Evolutionary conservation across 2,329 filamentous ascomycete species (phyloP).

Genomic region (Epicoccum sorghinum): DNA sequence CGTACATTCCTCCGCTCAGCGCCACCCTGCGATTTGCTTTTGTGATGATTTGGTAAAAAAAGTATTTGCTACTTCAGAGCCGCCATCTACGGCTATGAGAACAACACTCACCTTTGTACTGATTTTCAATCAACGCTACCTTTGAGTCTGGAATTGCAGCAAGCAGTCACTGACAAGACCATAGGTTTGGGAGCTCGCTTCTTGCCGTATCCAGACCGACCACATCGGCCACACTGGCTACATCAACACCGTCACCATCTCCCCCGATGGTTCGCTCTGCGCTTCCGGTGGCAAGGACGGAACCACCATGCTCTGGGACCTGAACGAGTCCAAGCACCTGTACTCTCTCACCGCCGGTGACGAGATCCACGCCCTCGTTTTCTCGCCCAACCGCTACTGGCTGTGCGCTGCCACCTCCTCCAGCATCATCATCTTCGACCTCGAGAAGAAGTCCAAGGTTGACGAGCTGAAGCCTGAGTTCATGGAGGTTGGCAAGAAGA

Average conservation of each 20-base stretch:
- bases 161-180: slow-evolving; percentile 3
- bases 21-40: slow-evolving; percentile 82
- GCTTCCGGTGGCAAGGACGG: slow-evolving; percentile 99
- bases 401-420: slow-evolving; percentile 96
- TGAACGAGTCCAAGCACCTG: slow-evolving; percentile 99
- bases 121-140: slow-evolving; percentile 57
- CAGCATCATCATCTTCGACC: slow-evolving; percentile 99
- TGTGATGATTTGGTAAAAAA: slow-evolving; percentile 21
- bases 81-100: slow-evolving; percentile 20
- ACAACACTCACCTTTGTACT: slow-evolving; percentile 59
- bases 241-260: slow-evolving; percentile 99
- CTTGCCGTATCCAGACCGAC: slow-evolving; percentile 99
- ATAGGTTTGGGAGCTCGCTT: slow-evolving; percentile 98
- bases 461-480: slow-evolving; percentile 99
- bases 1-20: slow-evolving; percentile 50
- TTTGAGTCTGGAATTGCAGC: slow-evolving; percentile 21
- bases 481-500: slow-evolving; percentile 96
- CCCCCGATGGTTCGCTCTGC: slow-evolving; percentile 97
- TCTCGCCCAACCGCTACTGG: slow-evolving; percentile 99
- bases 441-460: slow-evolving; percentile 99
- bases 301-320: slow-evolving; percentile 99
- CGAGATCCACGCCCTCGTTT: slow-evolving; percentile 99
- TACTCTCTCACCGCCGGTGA: slow-evolving; percentile 99
- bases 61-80: slow-evolving; percentile 47
- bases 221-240: slow-evolving; percentile 99